Base-by-base conservation (phyloP, 139 green algal species). In the Haematococcus sp. region DNA sequence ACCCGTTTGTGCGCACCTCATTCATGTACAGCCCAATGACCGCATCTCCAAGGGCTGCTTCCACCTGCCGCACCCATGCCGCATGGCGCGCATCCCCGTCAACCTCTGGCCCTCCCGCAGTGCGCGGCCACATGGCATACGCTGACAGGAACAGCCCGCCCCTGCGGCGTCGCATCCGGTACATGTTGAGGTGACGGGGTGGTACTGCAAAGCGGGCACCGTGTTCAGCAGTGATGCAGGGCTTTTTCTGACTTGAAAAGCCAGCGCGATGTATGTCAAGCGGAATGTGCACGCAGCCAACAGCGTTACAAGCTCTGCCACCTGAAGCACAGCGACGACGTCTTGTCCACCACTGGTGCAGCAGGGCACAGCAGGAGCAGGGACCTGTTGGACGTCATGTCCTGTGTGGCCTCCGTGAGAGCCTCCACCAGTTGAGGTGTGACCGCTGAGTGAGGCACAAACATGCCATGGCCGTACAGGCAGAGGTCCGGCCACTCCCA, bases 121-220 rank as follows among this genome's bases (percentile, higher is more conserved):
- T 70, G 28, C 63, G 63, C 3, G 63, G 4, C 63, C 63, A 70
- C 63, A 70, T 58, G 63, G 63, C 63, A 30, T 70, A 70, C 4
- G 63, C 27, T 5, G 27, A 52, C 3, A 70, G 28, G 35, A 54
- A 70, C 7, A 70, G 13, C 5, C 63, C 23, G 32, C 63, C 63
- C 23, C 63, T 44, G 28, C 7, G 28, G 58, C 25, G 58, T 23
- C 28, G n/a, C 58, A 19, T 17, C 58, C 58, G 23, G 20, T 16
- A 31, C 58, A 16, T 17, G 13, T 23, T 66, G 16, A 33, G 58
- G 16, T 13, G 58, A n/a, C n/a, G n/a, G n/a, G n/a, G n/a, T n/a
- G n/a, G n/a, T n/a, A n/a, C n/a, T n/a, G n/a, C n/a, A n/a, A n/a
- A n/a, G n/a, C n/a, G n/a, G n/a, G n/a, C n/a, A n/a, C 31, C 31